Evolutionary conservation across 768 basidiomycete genomes (phyloP).

Genomic region (Trametes maxima): DNA sequence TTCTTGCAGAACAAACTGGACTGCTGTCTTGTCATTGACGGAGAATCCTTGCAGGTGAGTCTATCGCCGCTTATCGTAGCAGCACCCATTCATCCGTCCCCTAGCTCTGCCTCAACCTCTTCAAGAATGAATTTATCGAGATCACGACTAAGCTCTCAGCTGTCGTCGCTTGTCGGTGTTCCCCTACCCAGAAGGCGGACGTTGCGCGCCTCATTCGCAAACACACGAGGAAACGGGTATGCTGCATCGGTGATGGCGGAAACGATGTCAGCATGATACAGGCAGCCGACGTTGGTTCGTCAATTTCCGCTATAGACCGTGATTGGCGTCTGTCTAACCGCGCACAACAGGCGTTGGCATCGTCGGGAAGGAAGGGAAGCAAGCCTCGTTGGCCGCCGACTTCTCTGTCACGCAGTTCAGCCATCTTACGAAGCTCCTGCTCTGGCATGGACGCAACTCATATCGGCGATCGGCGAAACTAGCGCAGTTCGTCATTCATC

Average conservation of each 20-base stretch:
- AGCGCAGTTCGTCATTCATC: constrained; percentile 98
- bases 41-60: constrained; percentile 90
- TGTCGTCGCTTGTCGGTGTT: constrained; percentile 97
- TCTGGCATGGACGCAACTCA: constrained; percentile 99
- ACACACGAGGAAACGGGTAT: constrained; percentile 92
- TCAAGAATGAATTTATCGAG: constrained; percentile 93
- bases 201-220: constrained; percentile 91
- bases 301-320: not conserved
- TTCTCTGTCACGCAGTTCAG: constrained; percentile 98
- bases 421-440: constrained; percentile 89
- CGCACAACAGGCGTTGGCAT: constrained; percentile 80
- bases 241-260: constrained; percentile 98
- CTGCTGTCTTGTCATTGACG: constrained; percentile 98
- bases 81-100: not conserved
- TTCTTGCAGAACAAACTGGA: constrained; percentile 94
- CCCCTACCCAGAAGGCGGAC: constrained; percentile 98
- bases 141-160: constrained; percentile 95
- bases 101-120: constrained; percentile 87
- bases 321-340: constrained; percentile 1
- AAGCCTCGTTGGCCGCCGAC: constrained; percentile 98
- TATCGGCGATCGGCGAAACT: constrained; percentile 98
- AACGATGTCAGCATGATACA: constrained; percentile 99
- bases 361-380: constrained; percentile 98
- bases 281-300: constrained; percentile 95
- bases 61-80: not conserved